Evolutionary conservation across 2,329 filamentous ascomycete species (phyloP), one percentile per base, ranked within the genome.

Genomic region (Trichophyton mentagrophytes): DNA sequence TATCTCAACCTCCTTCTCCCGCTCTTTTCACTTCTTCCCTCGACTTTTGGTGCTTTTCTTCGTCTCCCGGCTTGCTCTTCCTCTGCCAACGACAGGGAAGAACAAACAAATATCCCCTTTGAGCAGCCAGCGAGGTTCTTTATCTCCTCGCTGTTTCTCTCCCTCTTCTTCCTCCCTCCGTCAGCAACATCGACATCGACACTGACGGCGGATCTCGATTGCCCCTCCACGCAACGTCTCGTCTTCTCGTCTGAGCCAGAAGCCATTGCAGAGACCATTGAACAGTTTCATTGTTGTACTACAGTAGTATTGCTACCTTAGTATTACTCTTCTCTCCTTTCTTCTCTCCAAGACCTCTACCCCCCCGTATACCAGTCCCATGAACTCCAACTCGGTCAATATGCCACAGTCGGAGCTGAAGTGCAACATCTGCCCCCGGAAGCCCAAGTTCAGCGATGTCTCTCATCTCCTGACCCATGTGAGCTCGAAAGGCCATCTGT

Each of bases 391-490:
- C 11, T 59, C 60, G 58, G 60, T 57, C 56, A 63, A 44, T 40
- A 65, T 64, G 63, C 53, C 63, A 8, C 61, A 61, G 33, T 85
- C 90, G 62, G 84, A 87, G 61, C 83, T 96, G 57, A 76, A 84
- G 66, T 97, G 92, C 82, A 85, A 80, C 69, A 86, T 96, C 66
- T 97, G 92, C 71, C 86, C 88, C 40, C 89, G 86, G 66, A 82
- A 81, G 63, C 89, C 89, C 44, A 82, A 76, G 33, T 96, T 96
- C 75, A 95, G 90, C 61, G 92, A 97, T 73, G 80, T 90, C 51
- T 96, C 91, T 38, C 92, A 96, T 73, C 79, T 96, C 42, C 82
- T 97, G 69, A 97, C 92, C 11, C 92, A 97, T 70, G 84, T 96
- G 64, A 85, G 88, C 62, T 96, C 91, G 65, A 96, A 96, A 71